Base-by-base conservation (phyloP, 495 filamentous ascomycete species). In the Penicillium canariense region DNA sequence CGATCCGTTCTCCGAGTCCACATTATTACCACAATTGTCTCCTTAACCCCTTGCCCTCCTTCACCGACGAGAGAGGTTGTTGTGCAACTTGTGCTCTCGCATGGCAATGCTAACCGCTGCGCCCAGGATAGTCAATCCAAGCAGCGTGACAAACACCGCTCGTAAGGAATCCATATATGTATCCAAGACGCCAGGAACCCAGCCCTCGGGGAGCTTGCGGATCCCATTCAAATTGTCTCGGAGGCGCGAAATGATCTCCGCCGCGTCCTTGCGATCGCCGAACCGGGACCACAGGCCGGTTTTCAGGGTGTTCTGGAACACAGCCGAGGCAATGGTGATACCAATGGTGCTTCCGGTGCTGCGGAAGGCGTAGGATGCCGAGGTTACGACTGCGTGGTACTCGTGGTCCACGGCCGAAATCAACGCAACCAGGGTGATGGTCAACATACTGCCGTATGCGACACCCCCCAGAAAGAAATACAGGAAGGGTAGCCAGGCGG, bases 321-420 rank as follows among this genome's bases (percentile, higher is more conserved):
- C 84, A 1, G 87, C 79, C 1, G 83, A 84, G 5, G 87, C 86
- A 45, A 93, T 70, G 0, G 90, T 89, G 55, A 96, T 82, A 18
- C 92, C 92, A 35, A 97, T 84, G 0, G 89, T 91, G 26, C 84
- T 84, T 7, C 92, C 92, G 0, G 91, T 90, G 12, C 85, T 87
- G 28, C 89, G 84, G 68, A 91, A 92, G 3, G 87, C 87, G 59
- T 90, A 96, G 0, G 84, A 90, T 2, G 88, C 87, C 0, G 88
- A 90, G 2, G 91, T 96, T 53, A 91, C 82, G 31, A 94, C 87
- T 6, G 92, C 91, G 63, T 96, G 92, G 51, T 93, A 77, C 6
- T 86, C 74, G 66, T 92, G 89, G 42, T 88, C 85, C 25, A 96
- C 90, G 0, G 90, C 85, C 4, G 87, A 82, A 27, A 97, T 88